phyloP scores from a whole-genome alignment of 768 basidiomycete genomes.

The Gloeopeniophorella convolvens region DNA sequence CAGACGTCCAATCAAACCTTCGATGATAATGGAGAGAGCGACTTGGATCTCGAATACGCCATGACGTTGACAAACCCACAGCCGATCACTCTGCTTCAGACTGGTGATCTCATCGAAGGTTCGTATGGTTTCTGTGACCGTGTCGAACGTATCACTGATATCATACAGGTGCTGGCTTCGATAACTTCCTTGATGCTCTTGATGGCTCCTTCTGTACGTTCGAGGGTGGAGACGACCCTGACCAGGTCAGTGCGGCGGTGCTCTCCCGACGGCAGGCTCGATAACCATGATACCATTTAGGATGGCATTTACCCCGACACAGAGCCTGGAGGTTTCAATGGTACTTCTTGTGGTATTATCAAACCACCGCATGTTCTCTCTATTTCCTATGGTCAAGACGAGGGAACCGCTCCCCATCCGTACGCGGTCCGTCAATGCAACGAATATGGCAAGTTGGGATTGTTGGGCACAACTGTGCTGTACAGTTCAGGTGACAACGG shows the following conservation, averaged over 20 bases:
- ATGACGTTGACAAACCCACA: conserved; percentile 42
- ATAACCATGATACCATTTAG: background rate
- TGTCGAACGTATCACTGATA: background rate
- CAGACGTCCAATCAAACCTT: conserved; percentile 41
- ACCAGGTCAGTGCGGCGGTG: background rate
- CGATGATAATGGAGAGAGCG: conserved; percentile 54
- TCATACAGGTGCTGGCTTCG: too few species aligned
- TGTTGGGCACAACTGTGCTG: too few species aligned
- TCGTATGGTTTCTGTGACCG: too few species aligned
- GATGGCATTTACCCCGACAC: conserved; percentile 41
- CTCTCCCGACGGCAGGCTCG: background rate
- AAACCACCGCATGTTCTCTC: too few species aligned
- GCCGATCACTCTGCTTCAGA: conserved; percentile 33
- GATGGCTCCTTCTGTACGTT: too few species aligned
- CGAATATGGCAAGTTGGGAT: too few species aligned
- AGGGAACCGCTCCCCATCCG: too few species aligned
- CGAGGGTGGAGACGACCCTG: conserved; percentile 7
- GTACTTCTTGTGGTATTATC: conserved; percentile 31
- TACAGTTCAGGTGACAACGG: too few species aligned
- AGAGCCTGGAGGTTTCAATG: conserved; percentile 30
- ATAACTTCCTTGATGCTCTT: too few species aligned
- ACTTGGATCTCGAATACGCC: conserved; percentile 67
- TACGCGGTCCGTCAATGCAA: too few species aligned
- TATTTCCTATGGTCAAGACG: too few species aligned
- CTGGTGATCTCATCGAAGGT: conserved; percentile 30